Conservation (phyloP, 2,329 filamentous ascomycete species). For the Aspergillus sergii region DNA sequence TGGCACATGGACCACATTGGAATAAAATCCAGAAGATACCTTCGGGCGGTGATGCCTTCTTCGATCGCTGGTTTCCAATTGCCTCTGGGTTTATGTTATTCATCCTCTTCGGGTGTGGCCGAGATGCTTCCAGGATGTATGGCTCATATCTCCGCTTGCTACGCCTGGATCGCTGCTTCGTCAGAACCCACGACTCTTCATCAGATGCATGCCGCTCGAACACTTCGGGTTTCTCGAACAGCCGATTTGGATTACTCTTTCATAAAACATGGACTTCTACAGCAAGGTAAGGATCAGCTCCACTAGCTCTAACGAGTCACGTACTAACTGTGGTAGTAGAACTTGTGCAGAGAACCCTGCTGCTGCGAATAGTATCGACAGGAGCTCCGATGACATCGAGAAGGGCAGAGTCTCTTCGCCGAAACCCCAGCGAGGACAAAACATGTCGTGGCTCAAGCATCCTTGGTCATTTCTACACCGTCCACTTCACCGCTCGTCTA, state of each 20-base stretch:
- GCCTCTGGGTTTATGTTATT: conserved; percentile 59
- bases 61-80: conserved; percentile 62
- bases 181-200: conserved; percentile 23
- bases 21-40: conserved; percentile 52
- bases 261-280: conserved; percentile 20
- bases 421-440: background rate
- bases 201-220: conserved; percentile 13
- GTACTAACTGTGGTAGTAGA: conserved; percentile 11
- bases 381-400: conserved; percentile 24
- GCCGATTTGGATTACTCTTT: conserved; percentile 31
- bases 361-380: background rate
- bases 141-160: conserved; percentile 45
- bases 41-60: conserved; percentile 47
- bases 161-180: conserved; percentile 42
- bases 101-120: conserved; percentile 66
- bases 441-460: conserved; percentile 14
- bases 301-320: background rate
- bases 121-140: conserved; percentile 62
- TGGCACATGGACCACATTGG: conserved; percentile 57
- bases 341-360: conserved; percentile 11
- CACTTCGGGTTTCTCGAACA: conserved; percentile 28
- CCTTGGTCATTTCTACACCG: conserved; percentile 18
- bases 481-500: conserved; percentile 6
- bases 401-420: conserved; percentile 19
- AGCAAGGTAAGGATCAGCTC: conserved; percentile 18